Percentiles rank a stretch among this genome's conserved stretches.
Evolutionary conservation across 2,329 filamentous ascomycete species (phyloP).

Genomic region (Gremmenia infestans): DNA sequence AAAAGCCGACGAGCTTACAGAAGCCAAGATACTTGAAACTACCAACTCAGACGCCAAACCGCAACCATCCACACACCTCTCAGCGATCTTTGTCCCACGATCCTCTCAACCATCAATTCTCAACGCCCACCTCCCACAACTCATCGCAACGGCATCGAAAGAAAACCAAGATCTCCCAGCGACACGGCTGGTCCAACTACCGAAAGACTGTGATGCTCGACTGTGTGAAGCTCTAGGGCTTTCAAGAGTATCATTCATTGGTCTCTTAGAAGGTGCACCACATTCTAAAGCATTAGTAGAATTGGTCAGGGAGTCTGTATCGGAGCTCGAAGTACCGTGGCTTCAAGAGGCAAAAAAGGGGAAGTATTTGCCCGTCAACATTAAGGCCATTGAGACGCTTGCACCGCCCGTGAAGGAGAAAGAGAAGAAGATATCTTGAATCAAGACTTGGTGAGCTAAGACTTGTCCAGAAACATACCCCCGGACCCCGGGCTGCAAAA

Average conservation of each 20-base stretch:
- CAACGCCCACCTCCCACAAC: slow-evolving; percentile 54
- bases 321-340: slow-evolving; percentile 52
- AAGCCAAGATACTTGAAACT: not conserved
- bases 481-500: too few species aligned
- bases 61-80: slow-evolving; percentile 18
- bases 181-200: slow-evolving; percentile 58
- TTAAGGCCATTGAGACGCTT: slow-evolving; percentile 40
- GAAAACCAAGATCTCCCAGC: slow-evolving; percentile 34
- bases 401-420: slow-evolving; percentile 13
- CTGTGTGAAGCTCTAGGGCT: slow-evolving; percentile 55
- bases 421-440: not conserved
- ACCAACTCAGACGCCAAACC: not conserved
- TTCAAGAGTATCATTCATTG: slow-evolving; percentile 61
- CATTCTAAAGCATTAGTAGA: slow-evolving; percentile 52
- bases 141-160: slow-evolving; percentile 47
- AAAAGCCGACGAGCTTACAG: not conserved
- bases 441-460: not conserved
- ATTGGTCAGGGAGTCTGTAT: slow-evolving; percentile 49
- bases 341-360: slow-evolving; percentile 38
- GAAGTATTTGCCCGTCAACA: slow-evolving; percentile 43
- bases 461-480: too few species aligned
- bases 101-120: slow-evolving; percentile 54
- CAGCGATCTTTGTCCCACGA: slow-evolving; percentile 53
- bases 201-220: slow-evolving; percentile 52
- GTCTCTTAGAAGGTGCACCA: slow-evolving; percentile 51